Conservation (phyloP, 257 asterid genomes). For the Primulina eburnea region DNA sequence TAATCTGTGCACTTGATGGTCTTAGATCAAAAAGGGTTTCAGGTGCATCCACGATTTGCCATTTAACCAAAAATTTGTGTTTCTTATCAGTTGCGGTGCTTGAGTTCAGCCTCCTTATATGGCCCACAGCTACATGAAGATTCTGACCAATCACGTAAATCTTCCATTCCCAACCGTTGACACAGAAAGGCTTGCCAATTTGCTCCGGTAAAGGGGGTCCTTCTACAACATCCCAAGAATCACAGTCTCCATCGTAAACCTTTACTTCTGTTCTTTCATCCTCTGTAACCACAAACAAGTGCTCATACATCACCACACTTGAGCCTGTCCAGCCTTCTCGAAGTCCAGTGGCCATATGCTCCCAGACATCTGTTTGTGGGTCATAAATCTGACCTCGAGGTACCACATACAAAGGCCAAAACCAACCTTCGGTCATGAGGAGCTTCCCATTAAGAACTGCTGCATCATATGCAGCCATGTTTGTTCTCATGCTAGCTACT, state of each 20-base stretch:
- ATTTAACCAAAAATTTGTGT: constrained; percentile 47
- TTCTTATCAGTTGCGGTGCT: constrained; percentile 29
- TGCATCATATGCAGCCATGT: constrained; percentile 75
- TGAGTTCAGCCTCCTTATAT: constrained; percentile 28
- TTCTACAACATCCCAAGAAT: constrained; percentile 79
- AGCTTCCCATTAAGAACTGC: constrained; percentile 76
- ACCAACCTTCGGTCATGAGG: constrained; percentile 92
- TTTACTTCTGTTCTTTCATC: constrained; percentile 83
- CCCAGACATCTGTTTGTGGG: constrained; percentile 72
- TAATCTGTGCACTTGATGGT: constrained; percentile 85
- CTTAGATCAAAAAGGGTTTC: constrained; percentile 52
- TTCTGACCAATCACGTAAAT: constrained; percentile 81
- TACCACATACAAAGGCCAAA: constrained; percentile 90
- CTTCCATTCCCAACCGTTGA: constrained; percentile 53
- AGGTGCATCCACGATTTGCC: constrained; percentile 82
- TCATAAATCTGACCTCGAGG: constrained; percentile 91
- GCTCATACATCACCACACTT: constrained; percentile 65
- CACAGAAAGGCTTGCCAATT: constrained; percentile 85
- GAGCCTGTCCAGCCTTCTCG: constrained; percentile 99
- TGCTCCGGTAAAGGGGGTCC: constrained; percentile 81
- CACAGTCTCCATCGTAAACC: constrained; percentile 67
- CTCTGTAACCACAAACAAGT: constrained; percentile 83
- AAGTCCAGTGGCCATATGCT: constrained; percentile 71
- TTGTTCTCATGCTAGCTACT: constrained; percentile 63
- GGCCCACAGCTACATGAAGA: constrained; percentile 88